Evolutionary conservation across 345 rosid genomes (phyloP).

Genomic region (Acer saccharum): DNA sequence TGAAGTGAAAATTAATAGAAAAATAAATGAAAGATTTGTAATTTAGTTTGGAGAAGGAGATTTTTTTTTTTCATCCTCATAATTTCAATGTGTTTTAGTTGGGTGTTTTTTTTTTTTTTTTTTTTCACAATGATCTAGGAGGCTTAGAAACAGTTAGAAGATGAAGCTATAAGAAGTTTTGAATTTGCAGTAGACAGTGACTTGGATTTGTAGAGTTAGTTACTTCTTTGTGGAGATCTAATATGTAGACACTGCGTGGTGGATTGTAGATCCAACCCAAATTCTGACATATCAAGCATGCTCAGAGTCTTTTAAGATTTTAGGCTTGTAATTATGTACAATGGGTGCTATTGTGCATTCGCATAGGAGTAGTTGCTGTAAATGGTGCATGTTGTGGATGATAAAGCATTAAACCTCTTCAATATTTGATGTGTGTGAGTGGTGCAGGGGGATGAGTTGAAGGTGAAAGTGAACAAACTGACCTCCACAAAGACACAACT

Average conservation of each 20-base stretch:
- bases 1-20: not conserved
- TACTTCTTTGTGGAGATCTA: not conserved
- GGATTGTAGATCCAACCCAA: not conserved
- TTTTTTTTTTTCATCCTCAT: too few relatives aligned
- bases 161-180: not conserved
- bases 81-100: not conserved
- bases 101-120: not conserved
- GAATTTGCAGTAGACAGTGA: not conserved
- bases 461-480: conserved; percentile 90
- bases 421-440: not conserved
- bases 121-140: not conserved
- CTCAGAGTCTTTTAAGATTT: not conserved
- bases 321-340: not conserved
- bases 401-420: not conserved
- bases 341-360: not conserved
- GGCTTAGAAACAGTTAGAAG: not conserved
- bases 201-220: conserved; percentile 6
- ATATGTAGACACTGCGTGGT: not conserved
- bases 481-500: conserved; percentile 92
- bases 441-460: conserved; percentile 71
- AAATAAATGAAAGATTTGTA: not conserved
- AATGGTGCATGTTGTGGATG: not conserved
- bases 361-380: too few relatives aligned
- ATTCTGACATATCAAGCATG: not conserved
- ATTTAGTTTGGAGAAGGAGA: not conserved